These are phyloP conservation scores for Ecytonucleospora hepatopenaei DNA, from an alignment of 371 early-diverging fungal species.

Conservation along the genomic window DNA sequence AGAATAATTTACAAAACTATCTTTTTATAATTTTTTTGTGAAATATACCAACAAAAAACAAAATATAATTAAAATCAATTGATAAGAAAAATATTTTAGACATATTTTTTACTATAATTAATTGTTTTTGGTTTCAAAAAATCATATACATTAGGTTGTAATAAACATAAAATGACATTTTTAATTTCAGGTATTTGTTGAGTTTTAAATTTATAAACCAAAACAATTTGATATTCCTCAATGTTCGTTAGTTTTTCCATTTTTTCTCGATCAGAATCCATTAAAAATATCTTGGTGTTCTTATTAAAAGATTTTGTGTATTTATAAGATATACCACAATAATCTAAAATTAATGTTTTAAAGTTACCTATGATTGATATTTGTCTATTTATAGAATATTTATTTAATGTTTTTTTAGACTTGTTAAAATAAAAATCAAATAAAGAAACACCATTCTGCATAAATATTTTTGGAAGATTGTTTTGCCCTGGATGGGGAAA, in stretches of 20 bases:
- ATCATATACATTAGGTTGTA: too few relatives aligned
- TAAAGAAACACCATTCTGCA: not conserved
- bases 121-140: too few relatives aligned
- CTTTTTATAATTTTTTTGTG: too few relatives aligned
- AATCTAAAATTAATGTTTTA: not conserved
- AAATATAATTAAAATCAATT: not conserved
- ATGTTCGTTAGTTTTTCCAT: too few relatives aligned
- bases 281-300: not conserved
- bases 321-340: slow-evolving; percentile 3
- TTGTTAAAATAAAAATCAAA: not conserved
- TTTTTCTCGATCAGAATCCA: not conserved
- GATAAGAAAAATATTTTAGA: not conserved
- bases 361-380: not conserved
- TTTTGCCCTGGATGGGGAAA: slow-evolving; percentile 20
- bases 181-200: too few relatives aligned
- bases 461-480: too few relatives aligned
- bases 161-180: too few relatives aligned
- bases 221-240: too few relatives aligned
- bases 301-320: not conserved
- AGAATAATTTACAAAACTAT: too few relatives aligned
- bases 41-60: too few relatives aligned
- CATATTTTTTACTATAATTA: not conserved
- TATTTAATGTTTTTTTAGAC: not conserved
- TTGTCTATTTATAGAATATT: not conserved
- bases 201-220: too few relatives aligned